Evolutionary conservation across 2,329 filamentous ascomycete genomes (phyloP).

Genomic region (Cryphonectria naterciae): DNA sequence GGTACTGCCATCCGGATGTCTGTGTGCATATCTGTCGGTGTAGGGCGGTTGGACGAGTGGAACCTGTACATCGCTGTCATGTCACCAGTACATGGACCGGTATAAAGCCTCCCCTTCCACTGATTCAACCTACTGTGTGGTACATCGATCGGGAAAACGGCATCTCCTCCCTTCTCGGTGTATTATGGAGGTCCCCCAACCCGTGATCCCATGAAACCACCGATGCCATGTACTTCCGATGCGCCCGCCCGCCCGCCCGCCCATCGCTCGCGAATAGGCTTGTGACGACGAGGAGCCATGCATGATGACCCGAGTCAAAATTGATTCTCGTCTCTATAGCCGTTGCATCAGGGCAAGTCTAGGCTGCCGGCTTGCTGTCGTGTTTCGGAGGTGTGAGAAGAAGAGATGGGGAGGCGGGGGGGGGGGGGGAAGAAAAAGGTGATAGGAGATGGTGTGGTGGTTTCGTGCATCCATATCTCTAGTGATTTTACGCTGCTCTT

Average conservation of each 20-base stretch:
- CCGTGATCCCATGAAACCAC: conserved; percentile 3
- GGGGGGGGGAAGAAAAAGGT: no score
- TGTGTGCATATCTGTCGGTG: neutral
- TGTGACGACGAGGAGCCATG: neutral
- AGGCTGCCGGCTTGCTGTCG: conserved; percentile 8
- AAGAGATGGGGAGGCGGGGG: neutral
- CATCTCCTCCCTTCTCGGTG: neutral
- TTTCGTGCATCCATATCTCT: neutral
- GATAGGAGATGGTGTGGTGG: no score
- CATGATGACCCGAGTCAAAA: neutral
- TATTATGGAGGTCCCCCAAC: neutral
- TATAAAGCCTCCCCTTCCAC: neutral
- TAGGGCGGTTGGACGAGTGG: neutral
- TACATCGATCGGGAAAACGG: conserved; percentile 3
- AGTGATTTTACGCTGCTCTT: neutral
- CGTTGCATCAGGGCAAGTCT: neutral
- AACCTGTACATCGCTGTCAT: neutral
- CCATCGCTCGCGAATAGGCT: neutral
- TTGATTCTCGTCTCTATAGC: neutral
- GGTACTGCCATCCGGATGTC: neutral
- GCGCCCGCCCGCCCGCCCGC: neutral
- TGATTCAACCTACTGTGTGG: neutral
- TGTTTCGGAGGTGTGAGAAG: neutral
- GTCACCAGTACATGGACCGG: neutral
- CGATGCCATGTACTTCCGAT: neutral